These are phyloP conservation scores for Carex cristatella DNA, from an alignment of 176 grass and related monocot genomes.

Conservation along the genomic window DNA sequence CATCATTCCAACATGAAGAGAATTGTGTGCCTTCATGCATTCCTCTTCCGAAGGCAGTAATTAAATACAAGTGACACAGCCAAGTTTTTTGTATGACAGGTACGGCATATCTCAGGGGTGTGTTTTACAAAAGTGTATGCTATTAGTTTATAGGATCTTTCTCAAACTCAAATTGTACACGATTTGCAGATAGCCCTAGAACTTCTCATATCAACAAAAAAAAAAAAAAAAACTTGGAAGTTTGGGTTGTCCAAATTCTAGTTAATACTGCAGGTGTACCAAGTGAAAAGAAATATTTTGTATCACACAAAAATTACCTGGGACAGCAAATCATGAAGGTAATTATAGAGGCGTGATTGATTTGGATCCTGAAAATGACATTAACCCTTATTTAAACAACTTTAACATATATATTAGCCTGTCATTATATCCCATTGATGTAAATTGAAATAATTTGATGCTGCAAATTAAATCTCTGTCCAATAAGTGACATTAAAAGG, in stretches of 20 bases:
- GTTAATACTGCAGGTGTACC: neutral
- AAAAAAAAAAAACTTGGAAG: neutral
- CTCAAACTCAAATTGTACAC: neutral
- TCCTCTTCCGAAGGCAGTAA: conserved; percentile 92
- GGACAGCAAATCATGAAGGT: conserved; percentile 97
- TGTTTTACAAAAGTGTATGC: conserved; percentile 3
- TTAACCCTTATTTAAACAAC: no score
- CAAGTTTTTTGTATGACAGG: neutral
- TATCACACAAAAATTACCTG: conserved; percentile 48
- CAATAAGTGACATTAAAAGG: no score
- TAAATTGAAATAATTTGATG: no score
- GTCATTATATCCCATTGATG: no score
- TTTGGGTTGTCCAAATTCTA: conserved; percentile 1
- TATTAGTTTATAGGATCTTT: neutral
- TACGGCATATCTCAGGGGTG: neutral
- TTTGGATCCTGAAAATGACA: no score
- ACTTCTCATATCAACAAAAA: neutral
- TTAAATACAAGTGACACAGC: conserved; percentile 15
- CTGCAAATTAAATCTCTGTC: no score
- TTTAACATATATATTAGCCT: no score
- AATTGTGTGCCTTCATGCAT: conserved; percentile 97
- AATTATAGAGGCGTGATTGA: conserved; percentile 13
- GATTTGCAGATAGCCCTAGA: neutral
- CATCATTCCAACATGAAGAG: conserved; percentile 77
- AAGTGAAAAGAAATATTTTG: neutral